These are phyloP conservation scores for Knoxdaviesia capensis DNA, from an alignment of 2,329 filamentous ascomycete species.

Conservation along the genomic window DNA sequence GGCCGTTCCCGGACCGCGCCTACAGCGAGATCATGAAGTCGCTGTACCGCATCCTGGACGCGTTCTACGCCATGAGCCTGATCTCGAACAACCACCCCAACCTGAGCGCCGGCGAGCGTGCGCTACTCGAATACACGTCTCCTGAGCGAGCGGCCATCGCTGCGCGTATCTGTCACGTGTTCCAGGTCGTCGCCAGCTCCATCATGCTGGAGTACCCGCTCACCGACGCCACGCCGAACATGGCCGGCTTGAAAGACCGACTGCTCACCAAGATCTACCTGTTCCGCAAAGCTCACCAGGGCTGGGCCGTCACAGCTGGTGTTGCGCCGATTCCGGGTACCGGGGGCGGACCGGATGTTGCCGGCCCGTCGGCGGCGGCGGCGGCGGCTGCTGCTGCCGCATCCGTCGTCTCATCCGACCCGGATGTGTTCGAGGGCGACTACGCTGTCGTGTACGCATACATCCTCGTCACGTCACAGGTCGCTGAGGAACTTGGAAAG, in stretches of 20 bases:
- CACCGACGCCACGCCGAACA: slow-evolving; percentile 70
- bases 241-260: slow-evolving; percentile 60
- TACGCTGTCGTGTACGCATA: slow-evolving; percentile 90
- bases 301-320: slow-evolving; percentile 3
- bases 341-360: slow-evolving; percentile 15
- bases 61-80: slow-evolving; percentile 91
- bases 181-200: slow-evolving; percentile 70
- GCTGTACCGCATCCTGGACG: slow-evolving; percentile 71
- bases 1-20: slow-evolving; percentile 61
- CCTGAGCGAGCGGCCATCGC: slow-evolving; percentile 66
- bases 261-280: slow-evolving; percentile 74
- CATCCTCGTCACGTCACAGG: slow-evolving; percentile 46
- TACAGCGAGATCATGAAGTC: slow-evolving; percentile 59
- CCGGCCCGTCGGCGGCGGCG: slow-evolving; percentile 17
- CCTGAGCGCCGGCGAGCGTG: slow-evolving; percentile 61
- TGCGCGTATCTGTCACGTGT: slow-evolving; percentile 75
- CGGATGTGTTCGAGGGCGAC: slow-evolving; percentile 37
- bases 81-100: slow-evolving; percentile 65
- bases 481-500: slow-evolving; percentile 35
- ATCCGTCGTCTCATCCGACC: too few relatives aligned
- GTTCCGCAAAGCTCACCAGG: slow-evolving; percentile 49
- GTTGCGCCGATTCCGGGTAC: slow-evolving; percentile 8
- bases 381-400: too few relatives aligned
- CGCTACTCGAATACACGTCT: slow-evolving; percentile 59
- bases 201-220: slow-evolving; percentile 90